Evolutionary conservation across 2,329 filamentous ascomycete genomes (phyloP), one percentile per base, ranked within the genome.

Genomic region (Verticillium nonalfalfae): DNA sequence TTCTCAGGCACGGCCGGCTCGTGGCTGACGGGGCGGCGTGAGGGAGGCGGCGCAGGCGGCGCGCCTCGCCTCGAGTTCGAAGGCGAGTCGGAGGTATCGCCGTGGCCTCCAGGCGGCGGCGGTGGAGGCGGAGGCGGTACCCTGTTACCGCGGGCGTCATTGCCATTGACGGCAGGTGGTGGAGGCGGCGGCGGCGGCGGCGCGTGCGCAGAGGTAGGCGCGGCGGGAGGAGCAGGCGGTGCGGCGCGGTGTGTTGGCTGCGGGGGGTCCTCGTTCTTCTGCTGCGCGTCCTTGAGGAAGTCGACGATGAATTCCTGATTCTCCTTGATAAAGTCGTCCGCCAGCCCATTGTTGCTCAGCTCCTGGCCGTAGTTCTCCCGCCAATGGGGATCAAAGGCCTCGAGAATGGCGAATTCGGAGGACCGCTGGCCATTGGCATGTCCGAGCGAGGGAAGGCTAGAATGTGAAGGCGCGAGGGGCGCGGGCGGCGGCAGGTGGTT

Each of bases 301-400:
- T 86, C 81, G 65, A 88, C 81, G 68, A 89, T 89, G 65, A 89
- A 89, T 67, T 88, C 85, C 68, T 89, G 86, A 68, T 89, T 88
- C 40, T 87, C 85, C 65, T 81, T 83, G 68, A 89, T 89, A 64
- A 88, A 85, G 66, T 88, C 85, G 67, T 88, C 85, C 7, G 82
- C 87, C 64, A 88, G 77, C 15, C 85, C 86, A 74, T 87, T 86
- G 56, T 83, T 76, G 61, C 79, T 83, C 60, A 89, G 75, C 67
- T 88, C 85, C 65, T 86, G 83, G 39, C 86, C 85, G 74, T 87
- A 88, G 66, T 86, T 84, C 66, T 86, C 84, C 64, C 85, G 80
- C 86, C 86, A 89, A 63, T 82, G 74, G 1, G 85, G 83, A 70
- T 89, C 85, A 67, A 88, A 88, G 31, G 84, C 83, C 66, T 89